These are phyloP conservation scores for Ormosia emarginata DNA, from an alignment of 306 rosid species.

Conservation along the genomic window DNA sequence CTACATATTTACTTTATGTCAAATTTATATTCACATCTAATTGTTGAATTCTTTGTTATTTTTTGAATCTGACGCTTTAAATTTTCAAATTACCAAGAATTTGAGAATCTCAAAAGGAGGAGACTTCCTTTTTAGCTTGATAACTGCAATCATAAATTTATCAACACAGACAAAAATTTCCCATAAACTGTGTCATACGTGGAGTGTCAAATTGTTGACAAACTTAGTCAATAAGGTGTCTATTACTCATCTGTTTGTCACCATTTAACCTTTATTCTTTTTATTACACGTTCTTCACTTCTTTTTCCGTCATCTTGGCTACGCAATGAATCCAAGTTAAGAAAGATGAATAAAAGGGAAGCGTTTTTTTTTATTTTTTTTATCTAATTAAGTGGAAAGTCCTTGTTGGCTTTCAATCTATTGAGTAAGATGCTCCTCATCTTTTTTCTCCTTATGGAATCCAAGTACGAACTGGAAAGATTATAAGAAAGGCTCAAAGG, in stretches of 20 bases:
- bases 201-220: no score
- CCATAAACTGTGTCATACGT: no score
- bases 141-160: no score
- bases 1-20: no score
- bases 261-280: neutral
- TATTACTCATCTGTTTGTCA: neutral
- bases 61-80: no score
- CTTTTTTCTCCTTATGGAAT: neutral
- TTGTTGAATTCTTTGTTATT: no score
- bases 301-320: neutral
- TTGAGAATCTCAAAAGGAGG: no score
- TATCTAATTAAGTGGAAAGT: neutral
- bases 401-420: neutral
- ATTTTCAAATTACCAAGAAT: no score
- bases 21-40: no score
- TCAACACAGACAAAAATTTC: no score
- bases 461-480: neutral
- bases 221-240: neutral
- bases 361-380: neutral
- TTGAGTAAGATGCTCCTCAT: neutral
- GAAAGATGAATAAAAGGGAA: neutral
- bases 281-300: neutral
- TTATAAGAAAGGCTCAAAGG: no score
- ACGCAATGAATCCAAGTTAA: constrained; percentile 7
- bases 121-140: no score